These are phyloP conservation scores for Hypoxylon fragiforme DNA, from an alignment of 495 filamentous ascomycete species.

Conservation along the genomic window DNA sequence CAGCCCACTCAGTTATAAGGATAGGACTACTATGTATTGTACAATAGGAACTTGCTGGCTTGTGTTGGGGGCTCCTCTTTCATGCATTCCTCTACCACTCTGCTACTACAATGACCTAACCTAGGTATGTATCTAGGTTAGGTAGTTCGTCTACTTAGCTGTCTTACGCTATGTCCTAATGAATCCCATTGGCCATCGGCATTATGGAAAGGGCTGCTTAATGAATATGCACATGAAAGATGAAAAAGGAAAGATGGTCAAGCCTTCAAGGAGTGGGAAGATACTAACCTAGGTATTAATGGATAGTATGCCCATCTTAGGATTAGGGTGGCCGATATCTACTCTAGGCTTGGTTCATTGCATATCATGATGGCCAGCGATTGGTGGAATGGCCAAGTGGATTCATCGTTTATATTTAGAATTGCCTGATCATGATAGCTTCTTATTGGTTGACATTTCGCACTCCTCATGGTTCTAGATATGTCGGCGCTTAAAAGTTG, in stretches of 20 bases:
- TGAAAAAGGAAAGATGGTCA: conserved; percentile 15
- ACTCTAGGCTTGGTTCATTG: conserved; percentile 14
- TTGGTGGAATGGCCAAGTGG: conserved; percentile 11
- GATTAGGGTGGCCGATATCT: conserved; percentile 23
- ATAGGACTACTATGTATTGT: not conserved
- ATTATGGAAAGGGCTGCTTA: not conserved
- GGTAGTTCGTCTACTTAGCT: not conserved
- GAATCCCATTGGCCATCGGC: conserved; percentile 5
- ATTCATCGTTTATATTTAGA: conserved; percentile 24
- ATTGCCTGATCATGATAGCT: conserved; percentile 1
- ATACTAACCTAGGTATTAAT: too few species aligned
- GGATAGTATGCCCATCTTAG: conserved; percentile 17
- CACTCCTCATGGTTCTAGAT: conserved; percentile 22
- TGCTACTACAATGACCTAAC: too few species aligned
- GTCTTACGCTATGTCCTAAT: conserved; percentile 7
- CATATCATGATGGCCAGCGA: not conserved
- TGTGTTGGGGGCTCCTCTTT: conserved; percentile 10
- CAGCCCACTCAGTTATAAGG: too few species aligned
- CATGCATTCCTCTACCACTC: conserved; percentile 10
- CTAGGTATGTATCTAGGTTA: not conserved
- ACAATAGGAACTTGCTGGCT: conserved; percentile 14
- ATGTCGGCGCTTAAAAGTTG: conserved; percentile 30
- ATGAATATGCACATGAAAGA: conserved; percentile 11
- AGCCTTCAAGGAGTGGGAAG: not conserved
- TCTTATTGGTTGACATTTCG: conserved; percentile 14